Conservation (phyloP, 2,329 filamentous ascomycete species). For the Cordyceps cateniannulata region DNA sequence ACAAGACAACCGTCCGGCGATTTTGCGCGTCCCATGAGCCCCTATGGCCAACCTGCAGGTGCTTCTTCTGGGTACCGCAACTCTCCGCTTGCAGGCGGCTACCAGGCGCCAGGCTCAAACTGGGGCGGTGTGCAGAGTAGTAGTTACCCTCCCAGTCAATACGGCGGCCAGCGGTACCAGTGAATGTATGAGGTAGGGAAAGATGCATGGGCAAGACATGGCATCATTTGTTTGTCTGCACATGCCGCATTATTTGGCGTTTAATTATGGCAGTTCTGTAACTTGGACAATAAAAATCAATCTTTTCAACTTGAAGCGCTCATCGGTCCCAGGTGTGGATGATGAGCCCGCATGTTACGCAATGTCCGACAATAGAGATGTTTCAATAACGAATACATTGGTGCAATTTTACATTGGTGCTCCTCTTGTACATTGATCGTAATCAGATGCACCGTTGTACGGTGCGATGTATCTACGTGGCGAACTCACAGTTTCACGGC, state of each 20-base stretch:
- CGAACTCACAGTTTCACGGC: background rate
- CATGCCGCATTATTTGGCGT: slow-evolving; percentile 6
- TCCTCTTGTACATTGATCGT: background rate
- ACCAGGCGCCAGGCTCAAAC: slow-evolving; percentile 1
- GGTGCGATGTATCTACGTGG: background rate
- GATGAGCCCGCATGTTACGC: background rate
- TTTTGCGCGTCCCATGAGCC: slow-evolving; percentile 40
- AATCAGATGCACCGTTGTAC: background rate
- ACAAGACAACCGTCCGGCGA: slow-evolving; percentile 38
- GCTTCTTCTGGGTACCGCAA: slow-evolving; percentile 41
- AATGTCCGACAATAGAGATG: background rate
- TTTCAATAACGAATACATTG: background rate
- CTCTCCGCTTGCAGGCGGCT: slow-evolving; percentile 33
- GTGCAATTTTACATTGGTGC: background rate
- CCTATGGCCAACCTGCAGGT: slow-evolving; percentile 38
- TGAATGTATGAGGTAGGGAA: background rate
- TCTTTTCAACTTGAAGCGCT: background rate
- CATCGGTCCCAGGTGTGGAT: background rate
- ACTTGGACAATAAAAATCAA: background rate
- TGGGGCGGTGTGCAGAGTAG: background rate
- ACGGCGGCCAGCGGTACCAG: slow-evolving; percentile 6
- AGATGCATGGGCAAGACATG: background rate
- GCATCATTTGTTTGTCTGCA: background rate
- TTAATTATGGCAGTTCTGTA: background rate
- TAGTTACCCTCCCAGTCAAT: background rate